Conservation (phyloP, 2,329 filamentous ascomycete genomes). For the Colletotrichum sp. region DNA sequence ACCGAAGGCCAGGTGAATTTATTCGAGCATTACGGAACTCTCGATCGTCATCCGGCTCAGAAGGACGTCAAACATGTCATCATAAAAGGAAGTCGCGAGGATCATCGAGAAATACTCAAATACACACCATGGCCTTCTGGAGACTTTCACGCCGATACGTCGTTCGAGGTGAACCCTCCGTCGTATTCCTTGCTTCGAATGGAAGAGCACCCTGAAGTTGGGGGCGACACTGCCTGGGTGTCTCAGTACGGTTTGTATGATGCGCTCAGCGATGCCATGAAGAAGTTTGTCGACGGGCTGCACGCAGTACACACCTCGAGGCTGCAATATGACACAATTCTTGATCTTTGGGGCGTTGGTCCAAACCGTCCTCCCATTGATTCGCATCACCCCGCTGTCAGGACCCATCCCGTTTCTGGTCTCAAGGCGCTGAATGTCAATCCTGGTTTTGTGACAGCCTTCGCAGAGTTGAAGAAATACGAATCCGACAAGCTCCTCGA, state of each 20-base stretch:
- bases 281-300: slow-evolving; percentile 45
- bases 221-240: slow-evolving; percentile 53
- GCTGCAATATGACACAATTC: slow-evolving; percentile 50
- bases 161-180: slow-evolving; percentile 55
- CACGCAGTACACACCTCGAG: slow-evolving; percentile 51
- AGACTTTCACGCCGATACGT: slow-evolving; percentile 55
- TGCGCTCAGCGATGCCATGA: slow-evolving; percentile 45
- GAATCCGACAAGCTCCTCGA: slow-evolving; percentile 52
- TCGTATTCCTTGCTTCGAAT: slow-evolving; percentile 56
- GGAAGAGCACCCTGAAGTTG: slow-evolving; percentile 52
- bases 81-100: slow-evolving; percentile 48
- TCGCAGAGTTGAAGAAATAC: slow-evolving; percentile 53
- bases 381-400: slow-evolving; percentile 51
- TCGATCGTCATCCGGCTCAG: slow-evolving; percentile 52
- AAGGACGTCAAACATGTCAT: slow-evolving; percentile 47
- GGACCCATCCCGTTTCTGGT: slow-evolving; percentile 53
- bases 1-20: slow-evolving; percentile 46
- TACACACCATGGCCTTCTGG: slow-evolving; percentile 52
- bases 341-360: slow-evolving; percentile 46
- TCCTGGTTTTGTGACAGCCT: slow-evolving; percentile 49
- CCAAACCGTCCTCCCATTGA: slow-evolving; percentile 50
- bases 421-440: slow-evolving; percentile 52
- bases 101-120: slow-evolving; percentile 47
- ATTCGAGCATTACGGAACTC: slow-evolving; percentile 52
- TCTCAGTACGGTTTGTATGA: slow-evolving; percentile 52